Percentiles rank a stretch among this genome's conserved stretches.
phyloP scores from a whole-genome alignment of 768 basidiomycete species.

The Amanita polypyramis region DNA sequence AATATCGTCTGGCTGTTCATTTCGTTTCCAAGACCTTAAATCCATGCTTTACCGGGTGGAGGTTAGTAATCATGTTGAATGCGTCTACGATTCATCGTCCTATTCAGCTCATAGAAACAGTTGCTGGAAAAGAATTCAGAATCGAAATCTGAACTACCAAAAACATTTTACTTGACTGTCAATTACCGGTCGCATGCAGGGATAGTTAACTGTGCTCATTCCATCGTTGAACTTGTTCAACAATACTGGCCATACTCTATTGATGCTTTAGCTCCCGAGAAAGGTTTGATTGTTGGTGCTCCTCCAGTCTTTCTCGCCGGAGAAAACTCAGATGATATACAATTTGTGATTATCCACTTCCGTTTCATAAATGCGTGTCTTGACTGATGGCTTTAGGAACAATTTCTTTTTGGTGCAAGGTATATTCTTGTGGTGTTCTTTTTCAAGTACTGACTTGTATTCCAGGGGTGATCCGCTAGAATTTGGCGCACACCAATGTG shows the following conservation, averaged over 20 bases:
- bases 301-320: constrained; percentile 50
- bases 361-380: not conserved
- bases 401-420: constrained; percentile 49
- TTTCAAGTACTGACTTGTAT: not conserved
- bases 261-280: constrained; percentile 45
- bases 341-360: constrained; percentile 20
- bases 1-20: constrained; percentile 62
- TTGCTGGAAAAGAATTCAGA: not conserved
- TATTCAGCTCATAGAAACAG: constrained; percentile 8
- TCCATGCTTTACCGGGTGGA: constrained; percentile 56
- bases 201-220: constrained; percentile 63
- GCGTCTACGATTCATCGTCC: not conserved
- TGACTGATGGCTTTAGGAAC: constrained; percentile 23
- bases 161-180: constrained; percentile 43
- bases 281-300: constrained; percentile 39
- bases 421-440: constrained; percentile 15
- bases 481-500: constrained; percentile 61
- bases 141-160: constrained; percentile 9
- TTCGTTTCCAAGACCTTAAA: constrained; percentile 62
- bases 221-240: constrained; percentile 50
- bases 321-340: constrained; percentile 31
- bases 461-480: constrained; percentile 26
- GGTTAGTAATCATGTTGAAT: constrained; percentile 23
- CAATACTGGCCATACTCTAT: constrained; percentile 56
- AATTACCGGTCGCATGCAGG: constrained; percentile 70